A percentile compares a stretch with the other conserved stretches of the same genome.
Evolutionary conservation across 108 stramenopile genomes (phyloP).

Genomic region (Nannochloropsis gaditana): DNA sequence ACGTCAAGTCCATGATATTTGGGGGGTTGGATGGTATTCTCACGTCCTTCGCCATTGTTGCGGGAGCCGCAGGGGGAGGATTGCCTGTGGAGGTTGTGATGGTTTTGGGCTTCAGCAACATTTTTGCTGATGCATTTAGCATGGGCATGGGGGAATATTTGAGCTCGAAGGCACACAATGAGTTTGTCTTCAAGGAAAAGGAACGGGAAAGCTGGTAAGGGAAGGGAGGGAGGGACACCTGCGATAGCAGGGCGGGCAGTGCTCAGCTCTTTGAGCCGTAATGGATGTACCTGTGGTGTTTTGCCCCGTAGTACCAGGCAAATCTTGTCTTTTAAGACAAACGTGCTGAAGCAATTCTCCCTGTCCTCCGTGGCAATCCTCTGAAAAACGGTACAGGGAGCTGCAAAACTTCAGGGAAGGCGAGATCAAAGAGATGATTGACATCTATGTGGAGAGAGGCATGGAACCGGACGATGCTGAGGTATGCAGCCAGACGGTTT

Average conservation of each 20-base stretch:
- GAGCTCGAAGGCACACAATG: conserved; percentile 87
- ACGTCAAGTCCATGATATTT: conserved; percentile 65
- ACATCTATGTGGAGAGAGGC: conserved; percentile 35
- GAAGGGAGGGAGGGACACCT: neutral
- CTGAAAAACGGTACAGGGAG: neutral
- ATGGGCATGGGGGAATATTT: conserved; percentile 98
- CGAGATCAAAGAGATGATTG: conserved; percentile 46
- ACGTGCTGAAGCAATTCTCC: neutral
- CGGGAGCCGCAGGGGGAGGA: conserved; percentile 86
- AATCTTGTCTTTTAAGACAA: no score
- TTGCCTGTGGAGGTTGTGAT: conserved; percentile 73
- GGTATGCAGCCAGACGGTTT: neutral
- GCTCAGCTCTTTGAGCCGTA: neutral
- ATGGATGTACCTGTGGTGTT: neutral
- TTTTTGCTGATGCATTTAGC: conserved; percentile 90
- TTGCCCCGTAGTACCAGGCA: neutral
- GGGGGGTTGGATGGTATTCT: conserved; percentile 97
- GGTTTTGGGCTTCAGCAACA: conserved; percentile 89
- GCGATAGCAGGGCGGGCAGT: neutral
- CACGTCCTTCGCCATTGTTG: conserved; percentile 93
- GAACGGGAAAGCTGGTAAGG: conserved; percentile 82
- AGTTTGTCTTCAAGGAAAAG: conserved; percentile 82
- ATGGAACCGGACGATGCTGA: conserved; percentile 46
- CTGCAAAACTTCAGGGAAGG: conserved; percentile 20
- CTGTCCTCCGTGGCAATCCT: neutral